Base-by-base conservation (phyloP, 257 asterid species). In the Thymus mandschuricus region DNA sequence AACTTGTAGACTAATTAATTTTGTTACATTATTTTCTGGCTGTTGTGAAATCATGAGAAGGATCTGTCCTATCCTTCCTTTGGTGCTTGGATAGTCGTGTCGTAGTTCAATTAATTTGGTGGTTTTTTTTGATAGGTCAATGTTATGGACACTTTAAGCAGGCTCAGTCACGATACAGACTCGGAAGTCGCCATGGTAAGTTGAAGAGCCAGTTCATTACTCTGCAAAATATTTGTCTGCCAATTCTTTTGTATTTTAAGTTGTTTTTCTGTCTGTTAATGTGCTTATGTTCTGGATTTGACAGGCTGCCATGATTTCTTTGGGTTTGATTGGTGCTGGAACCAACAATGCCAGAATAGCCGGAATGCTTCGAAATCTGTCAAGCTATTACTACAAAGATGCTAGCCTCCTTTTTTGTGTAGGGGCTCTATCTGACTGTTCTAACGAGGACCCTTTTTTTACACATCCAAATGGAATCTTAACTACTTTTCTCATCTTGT, bases 291-390 rank as follows among this genome's bases (percentile, higher is more conserved):
- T 61, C 60, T 72, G 72, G 46, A 50, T 70, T 44, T 10, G 56
- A 66, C 83, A 93, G 98, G 92, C 99, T 58, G 97, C 98, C 57
- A 87, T 89, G 51, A 69, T 95, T 48, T 85, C 99, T 5, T 77
- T 95, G 84, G 99, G 99, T 27, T 79, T 95, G 85, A 95, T 95
- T 66, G 99, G 99, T 58, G 96, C 97, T 45, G 99, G 99, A 75
- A 95, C 99, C 74, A 95, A 95, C 85, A 95, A 95, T 72, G 99
- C 99, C 8, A 88, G 99, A 78, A 95, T 95, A 75, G 96, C 98
- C 76, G 98, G 97, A 77, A 89, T 95, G 98, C 98, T 95, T 75
- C 94, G 99, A 3, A 95, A 89, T 76, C 86, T 95, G 56, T 92
- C 99, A 56, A 92, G 98, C 83, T 95, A 92, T 86, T 95, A 92